Evolutionary conservation across 768 basidiomycete genomes (phyloP), one percentile per base, ranked within the genome.

Genomic region (Fistulinella prunicolor): DNA sequence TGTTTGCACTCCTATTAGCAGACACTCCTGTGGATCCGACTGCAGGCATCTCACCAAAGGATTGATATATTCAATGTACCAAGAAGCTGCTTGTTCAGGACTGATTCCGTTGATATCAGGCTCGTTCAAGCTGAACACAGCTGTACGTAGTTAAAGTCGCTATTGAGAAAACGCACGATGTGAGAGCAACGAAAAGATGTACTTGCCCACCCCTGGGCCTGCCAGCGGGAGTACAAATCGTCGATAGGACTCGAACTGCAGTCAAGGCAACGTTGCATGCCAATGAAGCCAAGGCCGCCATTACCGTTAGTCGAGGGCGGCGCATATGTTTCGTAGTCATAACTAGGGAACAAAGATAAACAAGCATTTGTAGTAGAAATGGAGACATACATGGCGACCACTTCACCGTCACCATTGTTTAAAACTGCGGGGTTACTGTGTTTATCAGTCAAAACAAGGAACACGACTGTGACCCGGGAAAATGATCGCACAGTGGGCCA

Each of bases 181-280:
- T n/a, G n/a, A n/a, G n/a, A n/a, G n/a, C n/a, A n/a, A n/a, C 12
- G 3, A 38, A 21, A 22, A 37, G 6, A 57, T 65, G 5, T 51
- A 68, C 67, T 70, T 28, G 57, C 54, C 67, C 67, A 69, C 3
- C 51, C 51, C 40, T 69, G 65, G 10, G 56, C 20, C 42, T 67
- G 16, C 60, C 64, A 68, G 51, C 69, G 71, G 28, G 61, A 47
- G 14, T 55, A 47, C 20, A 71, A 64, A 21, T 63, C 47, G 5
- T 51, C 55, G 9, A 71, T 59, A 3, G 70, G 70, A 23, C 70
- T 71, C 7, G 70, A 71, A 46, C 19, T 46, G n/a, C 70, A 71
- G 37, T 72, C 69, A 6, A 58, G 41, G 46, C 69, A 72, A 9
- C 65, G 69, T 44, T 71, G 71, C 70, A 63, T 73, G 13, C 70